Evolutionary conservation across 306 rosid genomes (phyloP), one percentile per base, ranked within the genome.

Genomic region (Quercus ilex): DNA sequence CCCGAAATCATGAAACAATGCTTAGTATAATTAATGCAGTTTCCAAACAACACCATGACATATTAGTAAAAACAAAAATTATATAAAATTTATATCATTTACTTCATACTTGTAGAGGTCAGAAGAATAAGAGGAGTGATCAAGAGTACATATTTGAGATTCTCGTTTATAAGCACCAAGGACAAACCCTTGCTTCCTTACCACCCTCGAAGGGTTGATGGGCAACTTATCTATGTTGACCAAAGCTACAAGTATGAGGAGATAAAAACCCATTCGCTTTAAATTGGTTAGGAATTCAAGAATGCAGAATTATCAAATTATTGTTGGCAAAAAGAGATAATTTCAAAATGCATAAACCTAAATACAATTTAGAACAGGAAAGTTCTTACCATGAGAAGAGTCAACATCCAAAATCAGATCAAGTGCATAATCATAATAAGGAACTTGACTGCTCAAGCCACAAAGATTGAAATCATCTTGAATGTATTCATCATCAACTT

Each of bases 381-480:
- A 26, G 19, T 31, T 74, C 92, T 91, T 79, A 92, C 99, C 99
- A 20, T 94, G 99, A 69, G 99, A 94, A 74, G 99, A 94, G 51
- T 94, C 99, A 53, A 94, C 99, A 79, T 94, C 99, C 91, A 94
- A 86, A 84, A 94, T 94, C 41, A 94, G 91, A 88, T 94, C 99
- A 57, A 94, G 97, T 14, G 99, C 99, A 77, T 94, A 94, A 81
- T 94, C 99, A 76, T 94, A 94, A 79, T 94, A 94, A 2, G 99
- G 99, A 83, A 94, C 99, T 92, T 92, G 99, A 90, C 99, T 92
- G 90, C 97, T 94, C 85, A 94, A 89, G 70, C 99, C 95, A 13
- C 97, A 94, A 6, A 94, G 95, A 86, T 94, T 94, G 76, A 94
- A 94, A 73, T 94, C 99, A 21, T 94, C 99, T 79, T 94, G 99